A percentile compares a stretch with the other conserved stretches of the same genome.
Evolutionary conservation across 116 monocot species (phyloP).

Genomic region (Trichopus zeylanicus): DNA sequence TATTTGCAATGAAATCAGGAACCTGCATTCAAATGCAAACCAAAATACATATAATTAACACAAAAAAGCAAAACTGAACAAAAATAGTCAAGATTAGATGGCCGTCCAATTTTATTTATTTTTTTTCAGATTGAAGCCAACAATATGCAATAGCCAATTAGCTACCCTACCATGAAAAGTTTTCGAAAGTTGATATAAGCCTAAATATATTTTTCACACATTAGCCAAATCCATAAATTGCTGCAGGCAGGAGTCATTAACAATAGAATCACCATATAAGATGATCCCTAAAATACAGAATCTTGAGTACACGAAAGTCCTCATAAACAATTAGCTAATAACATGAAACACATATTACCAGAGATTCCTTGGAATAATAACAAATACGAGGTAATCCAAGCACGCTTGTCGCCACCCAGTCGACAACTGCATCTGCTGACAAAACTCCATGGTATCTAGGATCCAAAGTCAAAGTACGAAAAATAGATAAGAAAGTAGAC

Average conservation of each 20-base stretch:
- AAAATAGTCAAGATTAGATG: not conserved
- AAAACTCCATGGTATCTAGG: conserved; percentile 78
- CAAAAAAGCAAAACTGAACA: not conserved
- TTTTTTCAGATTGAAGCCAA: not conserved
- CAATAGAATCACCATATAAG: conserved; percentile 1
- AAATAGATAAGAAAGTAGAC: not conserved
- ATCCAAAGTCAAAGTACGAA: not conserved
- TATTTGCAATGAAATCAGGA: conserved; percentile 59
- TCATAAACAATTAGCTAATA: not conserved
- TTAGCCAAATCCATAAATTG: too few species aligned
- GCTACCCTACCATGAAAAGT: not conserved
- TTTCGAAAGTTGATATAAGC: too few species aligned
- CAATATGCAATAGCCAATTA: not conserved
- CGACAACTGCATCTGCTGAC: conserved; percentile 75
- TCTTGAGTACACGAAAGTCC: not conserved
- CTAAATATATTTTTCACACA: too few species aligned
- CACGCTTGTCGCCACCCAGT: conserved; percentile 81
- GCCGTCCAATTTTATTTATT: too few species aligned
- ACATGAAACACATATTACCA: conserved; percentile 35
- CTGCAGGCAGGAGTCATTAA: too few species aligned
- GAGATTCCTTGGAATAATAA: conserved; percentile 83
- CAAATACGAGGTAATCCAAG: conserved; percentile 83
- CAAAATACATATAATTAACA: not conserved
- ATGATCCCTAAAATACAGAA: not conserved
- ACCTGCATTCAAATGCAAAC: conserved; percentile 26